These are phyloP conservation scores for Sedum album DNA, from an alignment of 164 flowering plant genomes.

Conservation along the genomic window DNA sequence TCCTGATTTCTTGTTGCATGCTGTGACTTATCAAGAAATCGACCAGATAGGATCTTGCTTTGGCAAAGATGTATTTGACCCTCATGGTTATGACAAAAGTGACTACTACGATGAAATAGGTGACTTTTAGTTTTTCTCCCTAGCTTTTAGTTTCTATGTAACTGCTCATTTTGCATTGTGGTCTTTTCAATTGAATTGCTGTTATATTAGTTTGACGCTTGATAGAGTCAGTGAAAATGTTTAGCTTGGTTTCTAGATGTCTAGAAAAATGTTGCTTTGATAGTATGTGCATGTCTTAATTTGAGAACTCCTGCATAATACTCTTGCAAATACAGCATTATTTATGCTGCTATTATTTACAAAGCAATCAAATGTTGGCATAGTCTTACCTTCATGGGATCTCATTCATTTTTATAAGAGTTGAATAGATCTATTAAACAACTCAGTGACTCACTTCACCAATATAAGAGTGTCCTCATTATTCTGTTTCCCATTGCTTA, in stretches of 20 bases:
- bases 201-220: background rate
- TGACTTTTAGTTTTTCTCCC: no score
- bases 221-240: background rate
- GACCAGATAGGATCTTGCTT: no score
- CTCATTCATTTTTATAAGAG: background rate
- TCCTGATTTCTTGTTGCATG: no score
- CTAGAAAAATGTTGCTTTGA: background rate
- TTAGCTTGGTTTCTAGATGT: background rate
- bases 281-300: background rate
- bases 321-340: background rate
- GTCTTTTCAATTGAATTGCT: background rate
- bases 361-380: background rate
- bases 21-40: no score
- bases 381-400: no score
- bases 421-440: background rate
- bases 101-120: slow-evolving; percentile 93
- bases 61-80: no score
- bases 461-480: background rate
- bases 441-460: background rate
- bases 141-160: background rate
- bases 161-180: background rate
- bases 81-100: slow-evolving; percentile 88
- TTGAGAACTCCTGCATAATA: no score
- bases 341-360: background rate
- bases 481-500: background rate